phyloP scores from a whole-genome alignment of 2,329 filamentous ascomycete species.

The Chrysoporthe deuterocubensis region DNA sequence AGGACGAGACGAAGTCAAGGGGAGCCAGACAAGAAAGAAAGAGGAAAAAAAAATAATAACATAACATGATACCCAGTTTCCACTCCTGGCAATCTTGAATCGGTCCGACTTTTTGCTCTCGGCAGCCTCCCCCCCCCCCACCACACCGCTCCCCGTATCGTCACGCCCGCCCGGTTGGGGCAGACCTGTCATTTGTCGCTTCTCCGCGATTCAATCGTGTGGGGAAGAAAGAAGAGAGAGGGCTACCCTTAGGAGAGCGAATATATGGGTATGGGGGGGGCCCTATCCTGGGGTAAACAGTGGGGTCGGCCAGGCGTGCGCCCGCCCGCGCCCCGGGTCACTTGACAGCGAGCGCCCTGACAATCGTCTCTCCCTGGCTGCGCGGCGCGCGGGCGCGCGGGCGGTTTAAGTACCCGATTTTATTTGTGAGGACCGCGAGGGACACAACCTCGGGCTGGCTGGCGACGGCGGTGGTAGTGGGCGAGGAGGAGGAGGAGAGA shows the following conservation, averaged over 20 bases:
- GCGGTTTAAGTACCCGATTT: too few relatives aligned
- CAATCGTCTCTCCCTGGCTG: too few relatives aligned
- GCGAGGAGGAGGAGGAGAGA: too few relatives aligned
- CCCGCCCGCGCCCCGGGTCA: too few relatives aligned
- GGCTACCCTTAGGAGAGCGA: too few relatives aligned
- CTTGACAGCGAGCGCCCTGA: too few relatives aligned
- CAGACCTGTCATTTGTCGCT: background rate
- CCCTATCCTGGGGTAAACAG: background rate
- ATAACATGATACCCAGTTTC: background rate
- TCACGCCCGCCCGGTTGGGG: background rate
- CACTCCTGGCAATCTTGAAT: slow-evolving; percentile 3
- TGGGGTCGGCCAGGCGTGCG: too few relatives aligned
- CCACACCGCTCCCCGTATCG: background rate
- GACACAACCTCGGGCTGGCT: too few relatives aligned
- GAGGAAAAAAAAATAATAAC: background rate
- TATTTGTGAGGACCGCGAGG: too few relatives aligned
- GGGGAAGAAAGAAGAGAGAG: background rate
- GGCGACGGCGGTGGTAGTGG: too few relatives aligned
- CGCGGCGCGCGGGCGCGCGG: too few relatives aligned
- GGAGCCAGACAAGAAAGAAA: background rate
- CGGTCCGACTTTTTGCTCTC: background rate
- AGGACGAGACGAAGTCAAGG: background rate
- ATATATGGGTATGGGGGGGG: background rate
- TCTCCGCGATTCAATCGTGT: slow-evolving; percentile 1
- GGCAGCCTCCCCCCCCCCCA: background rate